Conservation (phyloP, 169 alveolate genomes). For the Cryptosporidium tyzzeri region DNA sequence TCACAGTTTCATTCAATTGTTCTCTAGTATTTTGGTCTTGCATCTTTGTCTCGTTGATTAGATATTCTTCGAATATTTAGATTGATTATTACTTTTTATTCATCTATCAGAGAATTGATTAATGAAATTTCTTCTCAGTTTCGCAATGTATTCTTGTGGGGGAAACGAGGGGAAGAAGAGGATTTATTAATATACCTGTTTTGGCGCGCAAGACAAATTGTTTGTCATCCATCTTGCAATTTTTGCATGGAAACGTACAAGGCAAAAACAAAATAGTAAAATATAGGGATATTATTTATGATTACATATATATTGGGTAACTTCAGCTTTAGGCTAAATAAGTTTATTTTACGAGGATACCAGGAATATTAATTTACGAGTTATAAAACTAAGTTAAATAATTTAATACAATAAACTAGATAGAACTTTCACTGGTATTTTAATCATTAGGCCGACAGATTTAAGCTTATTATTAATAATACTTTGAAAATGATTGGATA, state of each 20-base stretch:
- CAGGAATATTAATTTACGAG: background rate
- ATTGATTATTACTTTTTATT: background rate
- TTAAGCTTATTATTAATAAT: background rate
- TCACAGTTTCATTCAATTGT: constrained; percentile 45
- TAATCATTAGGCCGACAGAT: background rate
- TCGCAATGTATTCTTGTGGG: constrained; percentile 4
- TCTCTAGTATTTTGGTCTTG: constrained; percentile 26
- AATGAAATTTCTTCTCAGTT: background rate
- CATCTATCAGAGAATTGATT: background rate
- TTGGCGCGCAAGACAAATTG: constrained; percentile 35
- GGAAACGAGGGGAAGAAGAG: background rate
- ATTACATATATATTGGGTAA: background rate
- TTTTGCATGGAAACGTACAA: background rate
- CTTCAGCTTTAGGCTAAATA: too few species aligned
- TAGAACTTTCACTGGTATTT: background rate
- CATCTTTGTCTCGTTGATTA: background rate
- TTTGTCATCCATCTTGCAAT: background rate
- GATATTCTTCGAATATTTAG: background rate
- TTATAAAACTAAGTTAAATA: background rate
- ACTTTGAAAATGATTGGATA: background rate
- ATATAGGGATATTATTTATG: background rate
- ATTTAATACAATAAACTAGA: background rate
- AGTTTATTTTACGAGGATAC: background rate
- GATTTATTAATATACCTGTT: background rate
- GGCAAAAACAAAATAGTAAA: background rate